Percentiles rank a stretch among this genome's conserved stretches.
phyloP scores from a whole-genome alignment of 768 basidiomycete genomes.

The Rhodocollybia butyracea region DNA sequence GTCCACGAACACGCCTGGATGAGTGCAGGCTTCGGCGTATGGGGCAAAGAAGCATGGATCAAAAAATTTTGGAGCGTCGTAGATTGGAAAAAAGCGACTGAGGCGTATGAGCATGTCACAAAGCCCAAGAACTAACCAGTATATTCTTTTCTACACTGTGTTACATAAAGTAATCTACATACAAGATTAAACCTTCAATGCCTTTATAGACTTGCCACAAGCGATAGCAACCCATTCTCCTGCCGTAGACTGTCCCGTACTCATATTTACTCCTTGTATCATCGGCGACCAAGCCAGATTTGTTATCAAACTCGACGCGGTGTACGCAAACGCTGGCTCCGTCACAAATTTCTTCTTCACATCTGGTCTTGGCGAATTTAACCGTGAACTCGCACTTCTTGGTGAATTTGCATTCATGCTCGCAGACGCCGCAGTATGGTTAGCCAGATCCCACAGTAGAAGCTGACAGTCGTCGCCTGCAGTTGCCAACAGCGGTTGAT shows the following conservation, averaged over 20 bases:
- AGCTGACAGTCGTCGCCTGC: conserved; percentile 97
- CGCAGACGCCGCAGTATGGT: conserved; percentile 42
- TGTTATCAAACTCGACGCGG: conserved; percentile 72
- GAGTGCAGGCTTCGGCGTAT: conserved; percentile 78
- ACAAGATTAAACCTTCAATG: conserved; percentile 62
- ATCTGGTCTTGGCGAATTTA: conserved; percentile 81
- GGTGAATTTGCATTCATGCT: conserved; percentile 54
- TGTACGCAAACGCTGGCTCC: conserved; percentile 84
- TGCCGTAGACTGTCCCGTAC: conserved; percentile 68
- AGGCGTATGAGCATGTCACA: conserved; percentile 27
- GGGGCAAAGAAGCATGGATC: conserved; percentile 88
- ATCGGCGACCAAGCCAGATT: conserved; percentile 89
- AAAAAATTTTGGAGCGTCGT: conserved; percentile 80
- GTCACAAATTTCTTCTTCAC: conserved; percentile 70
- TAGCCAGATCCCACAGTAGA: conserved; percentile 87
- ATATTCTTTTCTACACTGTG: background rate
- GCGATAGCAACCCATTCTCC: conserved; percentile 89
- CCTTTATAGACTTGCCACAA: conserved; percentile 78
- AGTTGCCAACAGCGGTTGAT: conserved; percentile 81
- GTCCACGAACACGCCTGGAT: conserved; percentile 89
- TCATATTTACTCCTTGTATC: conserved; percentile 74
- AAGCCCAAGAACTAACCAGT: background rate
- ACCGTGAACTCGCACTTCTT: conserved; percentile 63
- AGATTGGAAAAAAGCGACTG: conserved; percentile 67
- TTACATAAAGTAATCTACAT: background rate